A percentile compares a stretch with the other conserved stretches of the same genome.
These are phyloP conservation scores for Entomortierella lignicola DNA, from an alignment of 192 early-diverging fungal species.

Conservation along the genomic window DNA sequence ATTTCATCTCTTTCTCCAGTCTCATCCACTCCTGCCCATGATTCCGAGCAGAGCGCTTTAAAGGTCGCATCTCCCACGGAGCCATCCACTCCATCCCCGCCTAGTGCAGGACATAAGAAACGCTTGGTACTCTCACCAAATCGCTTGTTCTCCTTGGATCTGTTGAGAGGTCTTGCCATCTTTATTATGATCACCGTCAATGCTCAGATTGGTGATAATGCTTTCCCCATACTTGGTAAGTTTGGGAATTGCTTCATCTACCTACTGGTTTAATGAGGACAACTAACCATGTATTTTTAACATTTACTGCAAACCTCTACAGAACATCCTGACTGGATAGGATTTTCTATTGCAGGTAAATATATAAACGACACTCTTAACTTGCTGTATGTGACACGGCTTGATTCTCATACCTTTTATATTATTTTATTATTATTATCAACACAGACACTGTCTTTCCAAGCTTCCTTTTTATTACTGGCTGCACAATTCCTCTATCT, in stretches of 20 bases:
- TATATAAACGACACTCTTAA: not conserved
- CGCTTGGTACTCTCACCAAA: conserved; percentile 27
- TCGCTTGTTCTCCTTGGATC: conserved; percentile 60
- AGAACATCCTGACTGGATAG: conserved; percentile 63
- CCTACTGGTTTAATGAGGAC: not conserved
- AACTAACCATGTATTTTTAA: not conserved
- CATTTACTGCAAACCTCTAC: conserved; percentile 8
- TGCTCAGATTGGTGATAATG: conserved; percentile 45
- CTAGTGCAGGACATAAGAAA: not conserved
- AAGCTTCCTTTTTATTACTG: conserved; percentile 65
- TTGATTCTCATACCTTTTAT: not conserved
- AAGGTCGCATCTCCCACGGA: not conserved
- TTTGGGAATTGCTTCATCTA: not conserved
- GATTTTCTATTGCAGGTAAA: conserved; percentile 55
- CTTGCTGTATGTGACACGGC: no score
- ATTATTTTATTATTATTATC: not conserved
- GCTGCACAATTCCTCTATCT: conserved; percentile 52
- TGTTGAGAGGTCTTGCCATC: conserved; percentile 60
- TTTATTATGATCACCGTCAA: conserved; percentile 65
- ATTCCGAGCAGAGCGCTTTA: not conserved
- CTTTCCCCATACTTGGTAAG: conserved; percentile 35
- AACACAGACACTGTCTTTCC: conserved; percentile 67
- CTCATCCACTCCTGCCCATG: conserved; percentile 1
- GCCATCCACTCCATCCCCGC: not conserved
- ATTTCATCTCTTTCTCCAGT: not conserved